Evolutionary conservation across 129 eudicot species (phyloP).

Genomic region (Artemisia annua): DNA sequence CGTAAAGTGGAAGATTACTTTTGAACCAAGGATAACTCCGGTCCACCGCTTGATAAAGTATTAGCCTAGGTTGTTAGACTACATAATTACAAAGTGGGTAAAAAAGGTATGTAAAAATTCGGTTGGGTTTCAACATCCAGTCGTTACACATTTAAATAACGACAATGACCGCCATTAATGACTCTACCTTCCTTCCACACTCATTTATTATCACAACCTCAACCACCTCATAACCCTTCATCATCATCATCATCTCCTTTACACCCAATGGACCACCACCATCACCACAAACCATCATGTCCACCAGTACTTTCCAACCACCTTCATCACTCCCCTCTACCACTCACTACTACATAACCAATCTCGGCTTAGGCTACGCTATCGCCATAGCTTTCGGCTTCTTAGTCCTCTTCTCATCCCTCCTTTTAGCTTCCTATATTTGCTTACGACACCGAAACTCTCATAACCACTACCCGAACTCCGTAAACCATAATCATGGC

Average conservation of each 20-base stretch:
- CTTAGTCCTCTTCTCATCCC: constrained; percentile 64
- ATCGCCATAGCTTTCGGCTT: constrained; percentile 81
- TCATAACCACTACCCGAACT: constrained; percentile 37
- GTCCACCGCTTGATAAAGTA: too few species aligned
- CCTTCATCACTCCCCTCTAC: constrained; percentile 29
- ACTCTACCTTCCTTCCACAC: constrained; percentile 45
- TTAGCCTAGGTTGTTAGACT: too few species aligned
- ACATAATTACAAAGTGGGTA: background rate
- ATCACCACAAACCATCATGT: constrained; percentile 15
- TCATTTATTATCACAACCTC: constrained; percentile 72
- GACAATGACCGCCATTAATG: constrained; percentile 38
- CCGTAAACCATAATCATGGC: constrained; percentile 13
- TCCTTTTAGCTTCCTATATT: constrained; percentile 68
- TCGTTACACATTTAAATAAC: background rate
- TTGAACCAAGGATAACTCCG: too few species aligned
- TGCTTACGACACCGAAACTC: constrained; percentile 59
- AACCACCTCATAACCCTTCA: constrained; percentile 55
- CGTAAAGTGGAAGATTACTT: too few species aligned
- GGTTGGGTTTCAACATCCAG: background rate
- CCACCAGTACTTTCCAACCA: constrained; percentile 12
- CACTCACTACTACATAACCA: constrained; percentile 42
- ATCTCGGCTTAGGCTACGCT: constrained; percentile 73
- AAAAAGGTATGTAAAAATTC: background rate
- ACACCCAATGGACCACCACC: constrained; percentile 26
- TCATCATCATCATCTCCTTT: constrained; percentile 31